Evolutionary conservation across 2,329 filamentous ascomycete genomes (phyloP).

Genomic region (Xylaria multiplex): DNA sequence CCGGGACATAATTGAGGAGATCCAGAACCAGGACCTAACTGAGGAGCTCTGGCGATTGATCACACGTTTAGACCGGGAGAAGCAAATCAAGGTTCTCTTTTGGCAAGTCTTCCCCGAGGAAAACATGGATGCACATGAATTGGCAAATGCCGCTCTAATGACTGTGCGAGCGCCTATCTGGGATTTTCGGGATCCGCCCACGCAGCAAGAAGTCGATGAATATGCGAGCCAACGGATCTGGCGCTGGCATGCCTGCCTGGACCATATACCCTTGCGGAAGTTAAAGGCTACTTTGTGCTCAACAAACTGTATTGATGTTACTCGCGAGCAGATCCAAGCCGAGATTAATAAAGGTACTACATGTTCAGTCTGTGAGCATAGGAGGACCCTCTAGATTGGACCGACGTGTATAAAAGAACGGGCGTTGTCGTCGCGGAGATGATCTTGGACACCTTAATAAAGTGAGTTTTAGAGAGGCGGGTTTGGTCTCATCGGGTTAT

Average conservation of each 20-base stretch:
- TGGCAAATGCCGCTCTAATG: not conserved
- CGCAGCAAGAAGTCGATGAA: not conserved
- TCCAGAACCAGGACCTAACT: not conserved
- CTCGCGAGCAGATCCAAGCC: not conserved
- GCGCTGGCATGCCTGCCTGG: not conserved
- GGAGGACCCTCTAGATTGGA: not conserved
- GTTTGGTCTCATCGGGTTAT: not conserved
- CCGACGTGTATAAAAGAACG: too few species aligned
- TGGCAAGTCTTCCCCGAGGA: not conserved
- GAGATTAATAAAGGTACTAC: not conserved
- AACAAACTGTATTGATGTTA: not conserved
- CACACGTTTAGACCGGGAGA: not conserved
- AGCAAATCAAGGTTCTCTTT: constrained; percentile 9
- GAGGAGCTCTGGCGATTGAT: constrained; percentile 1
- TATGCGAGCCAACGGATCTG: not conserved
- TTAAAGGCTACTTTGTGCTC: not conserved
- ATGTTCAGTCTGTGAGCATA: not conserved
- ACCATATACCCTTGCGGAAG: not conserved
- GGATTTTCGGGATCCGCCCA: not conserved
- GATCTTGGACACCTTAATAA: too few species aligned
- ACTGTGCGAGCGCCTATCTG: not conserved
- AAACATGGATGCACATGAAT: not conserved
- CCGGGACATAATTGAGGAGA: not conserved
- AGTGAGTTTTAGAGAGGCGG: too few species aligned
- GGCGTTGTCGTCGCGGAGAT: too few species aligned